Evolutionary conservation across 345 rosid genomes (phyloP).

Genomic region (Camelina hispida): DNA sequence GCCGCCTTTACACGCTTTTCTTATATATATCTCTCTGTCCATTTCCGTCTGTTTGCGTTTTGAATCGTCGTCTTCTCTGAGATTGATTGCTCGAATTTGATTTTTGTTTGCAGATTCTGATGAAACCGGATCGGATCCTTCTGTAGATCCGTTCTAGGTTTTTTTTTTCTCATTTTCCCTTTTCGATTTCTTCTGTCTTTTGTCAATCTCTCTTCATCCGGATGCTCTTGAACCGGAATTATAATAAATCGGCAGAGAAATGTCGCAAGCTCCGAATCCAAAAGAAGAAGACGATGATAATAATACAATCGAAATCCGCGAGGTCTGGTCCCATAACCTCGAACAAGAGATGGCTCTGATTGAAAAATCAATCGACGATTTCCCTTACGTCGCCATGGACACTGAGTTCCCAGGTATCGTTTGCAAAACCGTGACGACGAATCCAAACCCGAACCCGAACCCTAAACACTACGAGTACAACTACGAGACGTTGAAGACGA

Average conservation of each 20-base stretch:
- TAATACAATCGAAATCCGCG: constrained; percentile 65
- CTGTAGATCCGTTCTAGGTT: constrained; percentile 45
- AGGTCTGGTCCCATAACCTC: constrained; percentile 75
- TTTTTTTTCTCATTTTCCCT: neutral
- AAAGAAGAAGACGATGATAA: constrained; percentile 46
- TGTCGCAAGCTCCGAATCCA: constrained; percentile 57
- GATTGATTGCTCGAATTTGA: constrained; percentile 25
- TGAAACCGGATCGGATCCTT: constrained; percentile 38
- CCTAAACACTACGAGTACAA: constrained; percentile 49
- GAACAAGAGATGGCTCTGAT: constrained; percentile 62
- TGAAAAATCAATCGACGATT: constrained; percentile 58
- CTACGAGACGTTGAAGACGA: constrained; percentile 68
- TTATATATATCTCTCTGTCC: neutral
- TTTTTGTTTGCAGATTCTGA: constrained; percentile 32
- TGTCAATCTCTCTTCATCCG: neutral
- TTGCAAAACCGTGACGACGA: constrained; percentile 62
- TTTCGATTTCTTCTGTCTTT: constrained; percentile 10
- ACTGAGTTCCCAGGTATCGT: constrained; percentile 87
- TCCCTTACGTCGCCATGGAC: constrained; percentile 80
- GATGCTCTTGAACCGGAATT: neutral
- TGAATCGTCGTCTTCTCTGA: neutral
- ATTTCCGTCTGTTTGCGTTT: constrained; percentile 1
- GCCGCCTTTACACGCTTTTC: neutral
- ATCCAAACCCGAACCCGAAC: constrained; percentile 12
- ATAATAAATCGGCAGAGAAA: constrained; percentile 36